These are phyloP conservation scores for Rhipidocladum racemiflorum DNA, from an alignment of 176 grass and related monocot species.

Conservation along the genomic window DNA sequence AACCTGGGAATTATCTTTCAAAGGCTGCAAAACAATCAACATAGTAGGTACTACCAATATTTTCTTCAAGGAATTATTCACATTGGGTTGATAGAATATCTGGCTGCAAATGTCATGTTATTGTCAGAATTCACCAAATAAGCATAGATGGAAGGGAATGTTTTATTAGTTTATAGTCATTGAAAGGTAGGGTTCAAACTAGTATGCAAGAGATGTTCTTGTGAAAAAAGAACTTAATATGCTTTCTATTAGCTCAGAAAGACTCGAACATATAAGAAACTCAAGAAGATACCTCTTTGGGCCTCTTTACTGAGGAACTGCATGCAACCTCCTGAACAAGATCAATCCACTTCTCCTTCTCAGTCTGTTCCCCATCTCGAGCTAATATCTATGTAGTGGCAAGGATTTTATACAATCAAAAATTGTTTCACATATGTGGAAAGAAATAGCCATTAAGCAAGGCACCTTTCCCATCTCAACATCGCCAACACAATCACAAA, in stretches of 20 bases:
- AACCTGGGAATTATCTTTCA: neutral
- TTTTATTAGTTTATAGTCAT: slow-evolving; percentile 1
- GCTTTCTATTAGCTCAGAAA: neutral
- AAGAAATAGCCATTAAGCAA: slow-evolving; percentile 26
- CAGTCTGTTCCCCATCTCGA: slow-evolving; percentile 81
- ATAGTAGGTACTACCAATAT: neutral
- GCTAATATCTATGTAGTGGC: slow-evolving; percentile 67
- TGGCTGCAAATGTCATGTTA: slow-evolving; percentile 6
- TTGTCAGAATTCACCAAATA: neutral
- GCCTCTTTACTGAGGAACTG: slow-evolving; percentile 89
- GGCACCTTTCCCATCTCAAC: slow-evolving; percentile 92
- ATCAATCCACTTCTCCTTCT: slow-evolving; percentile 93
- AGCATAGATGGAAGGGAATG: neutral
- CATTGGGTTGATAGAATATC: neutral
- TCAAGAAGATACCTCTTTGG: slow-evolving; percentile 72
- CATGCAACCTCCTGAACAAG: slow-evolving; percentile 84
- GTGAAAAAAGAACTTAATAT: neutral
- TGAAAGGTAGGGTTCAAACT: neutral
- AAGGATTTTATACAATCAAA: slow-evolving; percentile 34
- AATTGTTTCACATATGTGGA: slow-evolving; percentile 28
- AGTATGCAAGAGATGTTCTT: neutral
- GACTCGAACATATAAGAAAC: neutral
- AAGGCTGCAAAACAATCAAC: neutral
- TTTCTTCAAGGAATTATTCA: slow-evolving; percentile 6
- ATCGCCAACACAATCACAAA: slow-evolving; percentile 94